These are phyloP conservation scores for Calonectria naviculata DNA, from an alignment of 2,329 filamentous ascomycete genomes.

Conservation along the genomic window DNA sequence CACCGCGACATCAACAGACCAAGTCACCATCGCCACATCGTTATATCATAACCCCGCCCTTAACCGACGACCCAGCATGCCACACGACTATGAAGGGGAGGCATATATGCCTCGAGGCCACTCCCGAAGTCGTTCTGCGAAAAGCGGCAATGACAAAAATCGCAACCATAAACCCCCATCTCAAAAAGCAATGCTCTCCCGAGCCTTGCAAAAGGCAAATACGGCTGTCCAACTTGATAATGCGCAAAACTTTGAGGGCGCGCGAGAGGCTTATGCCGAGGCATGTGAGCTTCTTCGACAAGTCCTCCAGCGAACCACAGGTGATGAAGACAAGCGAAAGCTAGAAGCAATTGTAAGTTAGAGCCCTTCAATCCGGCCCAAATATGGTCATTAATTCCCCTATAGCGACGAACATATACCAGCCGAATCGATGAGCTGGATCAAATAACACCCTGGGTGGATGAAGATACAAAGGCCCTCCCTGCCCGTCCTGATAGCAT, in stretches of 20 bases:
- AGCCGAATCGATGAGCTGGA: slow-evolving; percentile 89
- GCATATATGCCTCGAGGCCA: slow-evolving; percentile 43
- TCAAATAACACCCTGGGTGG: slow-evolving; percentile 70
- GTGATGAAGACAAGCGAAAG: slow-evolving; percentile 89
- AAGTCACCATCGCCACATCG: slow-evolving; percentile 30
- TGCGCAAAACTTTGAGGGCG: slow-evolving; percentile 92
- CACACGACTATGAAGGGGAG: slow-evolving; percentile 45
- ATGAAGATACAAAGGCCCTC: slow-evolving; percentile 76
- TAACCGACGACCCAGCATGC: slow-evolving; percentile 38
- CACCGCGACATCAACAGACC: slow-evolving; percentile 26
- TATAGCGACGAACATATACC: slow-evolving; percentile 86
- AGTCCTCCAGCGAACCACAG: slow-evolving; percentile 86
- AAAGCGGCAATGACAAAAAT: slow-evolving; percentile 46
- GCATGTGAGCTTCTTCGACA: slow-evolving; percentile 89
- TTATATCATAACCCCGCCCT: slow-evolving; percentile 23
- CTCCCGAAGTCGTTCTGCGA: slow-evolving; percentile 46
- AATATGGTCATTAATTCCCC: slow-evolving; percentile 5
- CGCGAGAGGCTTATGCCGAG: slow-evolving; percentile 89
- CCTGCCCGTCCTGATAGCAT: slow-evolving; percentile 75
- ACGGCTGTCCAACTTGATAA: slow-evolving; percentile 96
- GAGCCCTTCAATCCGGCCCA: background rate
- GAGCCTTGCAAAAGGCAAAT: slow-evolving; percentile 93
- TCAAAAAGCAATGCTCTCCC: slow-evolving; percentile 97
- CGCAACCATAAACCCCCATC: slow-evolving; percentile 65
- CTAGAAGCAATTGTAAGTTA: slow-evolving; percentile 86